Evolutionary conservation across 83 land plant genomes (phyloP).

Genomic region (Thuja plicata): DNA sequence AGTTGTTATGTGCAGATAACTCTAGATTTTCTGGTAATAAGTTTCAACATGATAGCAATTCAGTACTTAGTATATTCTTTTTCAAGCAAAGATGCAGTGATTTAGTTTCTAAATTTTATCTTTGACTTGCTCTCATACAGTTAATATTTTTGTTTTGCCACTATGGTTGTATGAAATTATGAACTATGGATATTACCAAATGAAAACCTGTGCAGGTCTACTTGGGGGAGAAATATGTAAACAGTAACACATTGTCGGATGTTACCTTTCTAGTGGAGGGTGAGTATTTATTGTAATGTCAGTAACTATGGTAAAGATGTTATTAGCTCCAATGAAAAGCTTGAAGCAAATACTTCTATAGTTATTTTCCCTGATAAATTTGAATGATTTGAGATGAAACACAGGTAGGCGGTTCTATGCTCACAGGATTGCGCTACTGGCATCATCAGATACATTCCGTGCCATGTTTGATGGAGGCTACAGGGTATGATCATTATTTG

Average conservation of each 20-base stretch:
- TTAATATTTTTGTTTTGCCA: background rate
- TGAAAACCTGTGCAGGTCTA: slow-evolving; percentile 65
- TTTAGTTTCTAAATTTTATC: background rate
- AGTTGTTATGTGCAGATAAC: background rate
- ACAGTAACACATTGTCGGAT: slow-evolving; percentile 83
- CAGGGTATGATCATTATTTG: slow-evolving; percentile 52
- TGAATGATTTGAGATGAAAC: background rate
- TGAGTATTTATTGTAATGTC: slow-evolving; percentile 12
- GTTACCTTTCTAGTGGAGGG: slow-evolving; percentile 97
- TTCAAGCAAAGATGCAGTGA: background rate
- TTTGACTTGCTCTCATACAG: background rate
- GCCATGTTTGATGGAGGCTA: slow-evolving; percentile 99
- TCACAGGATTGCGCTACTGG: slow-evolving; percentile 91
- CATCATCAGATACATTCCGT: slow-evolving; percentile 98
- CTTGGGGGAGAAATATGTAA: slow-evolving; percentile 91
- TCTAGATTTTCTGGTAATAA: background rate
- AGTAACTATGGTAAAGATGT: background rate
- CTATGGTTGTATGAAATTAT: background rate
- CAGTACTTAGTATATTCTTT: background rate
- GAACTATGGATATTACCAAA: background rate
- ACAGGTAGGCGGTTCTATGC: slow-evolving; percentile 91
- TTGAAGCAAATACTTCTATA: background rate
- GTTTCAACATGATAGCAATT: background rate
- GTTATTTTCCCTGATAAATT: background rate
- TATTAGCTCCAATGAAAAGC: background rate